Percentiles rank a stretch among this genome's conserved stretches.
phyloP scores from a whole-genome alignment of 257 asterid species.

The Solanum rostratum region DNA sequence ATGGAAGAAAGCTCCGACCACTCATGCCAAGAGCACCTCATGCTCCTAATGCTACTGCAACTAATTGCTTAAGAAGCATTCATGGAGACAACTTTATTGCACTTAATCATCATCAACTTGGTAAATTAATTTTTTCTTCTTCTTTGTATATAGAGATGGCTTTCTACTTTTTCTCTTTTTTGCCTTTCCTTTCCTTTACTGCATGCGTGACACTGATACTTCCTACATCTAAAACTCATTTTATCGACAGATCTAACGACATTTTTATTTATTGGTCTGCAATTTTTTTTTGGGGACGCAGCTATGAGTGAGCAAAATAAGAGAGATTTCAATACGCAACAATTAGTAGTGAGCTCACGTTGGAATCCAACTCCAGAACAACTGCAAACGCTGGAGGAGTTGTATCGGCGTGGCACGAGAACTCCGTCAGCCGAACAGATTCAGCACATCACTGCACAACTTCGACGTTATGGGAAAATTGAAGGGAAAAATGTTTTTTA shows the following conservation, averaged over 20 bases:
- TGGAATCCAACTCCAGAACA: constrained; percentile 98
- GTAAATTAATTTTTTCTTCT: background rate
- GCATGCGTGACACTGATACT: background rate
- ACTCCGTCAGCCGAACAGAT: constrained; percentile 90
- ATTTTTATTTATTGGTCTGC: background rate
- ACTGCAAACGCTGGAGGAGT: constrained; percentile 68
- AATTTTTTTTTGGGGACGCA: constrained; percentile 3
- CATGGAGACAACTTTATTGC: constrained; percentile 51
- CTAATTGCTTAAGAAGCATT: constrained; percentile 34
- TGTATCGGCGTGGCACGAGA: constrained; percentile 68
- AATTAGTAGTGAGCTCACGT: constrained; percentile 79
- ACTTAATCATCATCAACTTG: constrained; percentile 60
- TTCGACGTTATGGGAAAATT: constrained; percentile 68
- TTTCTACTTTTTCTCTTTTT: background rate
- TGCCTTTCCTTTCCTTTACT: background rate
- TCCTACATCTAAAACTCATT: background rate
- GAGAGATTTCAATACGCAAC: constrained; percentile 49
- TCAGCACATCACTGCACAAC: constrained; percentile 81
- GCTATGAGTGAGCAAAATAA: constrained; percentile 56
- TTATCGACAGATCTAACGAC: background rate
- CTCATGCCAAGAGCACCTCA: constrained; percentile 56
- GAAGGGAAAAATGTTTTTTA: constrained; percentile 94
- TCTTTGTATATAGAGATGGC: background rate
- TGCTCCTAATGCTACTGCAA: constrained; percentile 15
- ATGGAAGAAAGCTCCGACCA: constrained; percentile 48